A percentile compares a stretch with the other conserved stretches of the same genome.
Conservation (phyloP, 179 eudicot genomes). For the Silene noctiflora region DNA sequence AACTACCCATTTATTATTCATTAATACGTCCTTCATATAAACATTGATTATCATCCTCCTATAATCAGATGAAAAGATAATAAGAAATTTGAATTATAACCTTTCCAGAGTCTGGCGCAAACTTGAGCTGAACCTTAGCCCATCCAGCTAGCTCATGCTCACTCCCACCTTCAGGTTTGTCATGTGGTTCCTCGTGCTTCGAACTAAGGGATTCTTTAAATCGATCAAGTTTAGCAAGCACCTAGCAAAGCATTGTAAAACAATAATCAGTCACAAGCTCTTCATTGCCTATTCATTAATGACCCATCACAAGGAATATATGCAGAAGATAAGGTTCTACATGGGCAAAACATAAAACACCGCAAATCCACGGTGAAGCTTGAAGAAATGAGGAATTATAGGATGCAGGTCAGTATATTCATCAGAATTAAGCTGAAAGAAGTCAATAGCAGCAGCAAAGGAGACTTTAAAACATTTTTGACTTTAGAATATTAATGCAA, state of each 20-base stretch:
- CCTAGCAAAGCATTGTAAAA: conserved; percentile 36
- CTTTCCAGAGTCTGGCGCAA: conserved; percentile 63
- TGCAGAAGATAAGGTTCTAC: background rate
- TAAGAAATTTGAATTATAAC: conserved; percentile 30
- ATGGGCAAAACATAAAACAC: background rate
- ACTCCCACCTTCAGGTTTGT: conserved; percentile 30
- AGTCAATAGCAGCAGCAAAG: too few relatives aligned
- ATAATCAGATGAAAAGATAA: background rate
- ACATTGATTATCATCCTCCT: background rate
- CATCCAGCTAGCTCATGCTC: conserved; percentile 68
- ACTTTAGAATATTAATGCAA: too few relatives aligned
- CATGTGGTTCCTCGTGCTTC: conserved; percentile 40
- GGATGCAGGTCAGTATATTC: too few relatives aligned
- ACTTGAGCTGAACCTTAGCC: conserved; percentile 49
- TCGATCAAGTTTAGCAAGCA: conserved; percentile 74
- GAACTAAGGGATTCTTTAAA: conserved; percentile 39
- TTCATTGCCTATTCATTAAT: background rate
- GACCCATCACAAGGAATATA: background rate
- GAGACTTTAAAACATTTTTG: too few relatives aligned
- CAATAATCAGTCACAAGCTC: background rate
- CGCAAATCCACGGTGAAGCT: background rate
- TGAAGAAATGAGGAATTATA: too few relatives aligned
- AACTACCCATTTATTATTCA: background rate
- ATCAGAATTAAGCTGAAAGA: too few relatives aligned
- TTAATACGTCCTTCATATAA: background rate